A percentile compares a stretch with the other conserved stretches of the same genome.
Conservation (phyloP, 495 filamentous ascomycete species). For the Elaphomyces granulatus region DNA sequence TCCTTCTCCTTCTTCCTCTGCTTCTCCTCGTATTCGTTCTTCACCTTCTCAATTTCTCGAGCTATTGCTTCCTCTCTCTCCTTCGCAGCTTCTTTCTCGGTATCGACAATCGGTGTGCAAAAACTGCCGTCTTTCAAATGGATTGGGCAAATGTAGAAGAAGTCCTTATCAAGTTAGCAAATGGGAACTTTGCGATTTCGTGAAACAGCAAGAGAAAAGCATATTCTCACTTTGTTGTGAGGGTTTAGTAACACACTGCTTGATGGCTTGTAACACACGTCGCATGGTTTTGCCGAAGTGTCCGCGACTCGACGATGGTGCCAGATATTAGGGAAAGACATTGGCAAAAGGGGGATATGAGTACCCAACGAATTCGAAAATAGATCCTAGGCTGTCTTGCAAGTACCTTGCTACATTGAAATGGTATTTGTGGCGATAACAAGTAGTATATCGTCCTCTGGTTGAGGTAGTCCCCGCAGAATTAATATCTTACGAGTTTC, state of each 20-base stretch:
- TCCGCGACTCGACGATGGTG: slow-evolving; percentile 83
- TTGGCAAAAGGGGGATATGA: too few species aligned
- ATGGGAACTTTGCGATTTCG: too few species aligned
- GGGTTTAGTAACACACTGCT: slow-evolving; percentile 77
- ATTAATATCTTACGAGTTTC: too few species aligned
- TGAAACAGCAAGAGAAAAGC: too few species aligned
- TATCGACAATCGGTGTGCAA: slow-evolving; percentile 63
- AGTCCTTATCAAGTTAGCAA: slow-evolving; percentile 45
- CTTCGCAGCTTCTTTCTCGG: slow-evolving; percentile 54
- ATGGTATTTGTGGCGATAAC: too few species aligned
- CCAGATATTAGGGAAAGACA: slow-evolving; percentile 67
- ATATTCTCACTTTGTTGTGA: slow-evolving; percentile 61
- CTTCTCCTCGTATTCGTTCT: slow-evolving; percentile 67
- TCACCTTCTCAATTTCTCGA: slow-evolving; percentile 61
- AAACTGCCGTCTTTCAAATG: slow-evolving; percentile 80
- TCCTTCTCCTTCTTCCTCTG: slow-evolving; percentile 49
- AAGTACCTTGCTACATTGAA: too few species aligned
- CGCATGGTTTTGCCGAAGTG: slow-evolving; percentile 63
- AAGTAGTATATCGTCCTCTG: too few species aligned
- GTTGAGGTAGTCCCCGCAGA: too few species aligned
- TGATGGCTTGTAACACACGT: slow-evolving; percentile 82
- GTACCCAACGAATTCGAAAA: too few species aligned
- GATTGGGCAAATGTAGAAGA: slow-evolving; percentile 76
- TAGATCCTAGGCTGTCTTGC: too few species aligned
- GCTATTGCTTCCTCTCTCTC: slow-evolving; percentile 52